A percentile compares a stretch with the other conserved stretches of the same genome.
Conservation (phyloP, 2,329 filamentous ascomycete species). For the Aureobasidium sp. region DNA sequence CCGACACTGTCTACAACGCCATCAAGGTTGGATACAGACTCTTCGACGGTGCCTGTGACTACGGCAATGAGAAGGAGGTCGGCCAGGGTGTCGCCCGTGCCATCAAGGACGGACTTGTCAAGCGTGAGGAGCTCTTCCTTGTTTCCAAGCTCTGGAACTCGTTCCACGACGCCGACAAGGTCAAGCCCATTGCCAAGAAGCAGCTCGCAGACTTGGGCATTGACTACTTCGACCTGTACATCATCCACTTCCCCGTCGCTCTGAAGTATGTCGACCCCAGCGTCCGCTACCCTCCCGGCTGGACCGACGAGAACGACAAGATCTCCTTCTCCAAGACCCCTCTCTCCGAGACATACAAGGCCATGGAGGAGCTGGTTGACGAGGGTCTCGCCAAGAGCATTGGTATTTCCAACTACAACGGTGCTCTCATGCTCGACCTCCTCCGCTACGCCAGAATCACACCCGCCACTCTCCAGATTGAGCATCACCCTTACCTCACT, state of each 20-base stretch:
- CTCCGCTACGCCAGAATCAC: conserved; percentile 67
- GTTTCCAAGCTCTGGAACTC: conserved; percentile 91
- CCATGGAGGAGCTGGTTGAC: conserved; percentile 67
- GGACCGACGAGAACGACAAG: conserved; percentile 56
- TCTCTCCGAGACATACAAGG: conserved; percentile 74
- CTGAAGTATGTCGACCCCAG: conserved; percentile 76
- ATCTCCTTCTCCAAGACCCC: conserved; percentile 58
- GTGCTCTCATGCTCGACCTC: conserved; percentile 67
- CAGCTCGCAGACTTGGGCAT: conserved; percentile 76
- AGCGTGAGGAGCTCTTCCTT: conserved; percentile 82
- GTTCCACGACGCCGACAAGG: conserved; percentile 73
- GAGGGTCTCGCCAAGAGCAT: conserved; percentile 63
- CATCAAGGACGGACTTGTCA: conserved; percentile 72
- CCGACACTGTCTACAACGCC: conserved; percentile 69
- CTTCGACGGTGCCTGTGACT: conserved; percentile 58
- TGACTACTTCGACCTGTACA: conserved; percentile 84
- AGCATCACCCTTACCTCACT: conserved; percentile 83
- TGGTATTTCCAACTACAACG: conserved; percentile 77
- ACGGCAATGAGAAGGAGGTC: conserved; percentile 73
- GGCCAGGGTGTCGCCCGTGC: conserved; percentile 70
- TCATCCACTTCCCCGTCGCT: conserved; percentile 83
- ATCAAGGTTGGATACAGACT: conserved; percentile 54
- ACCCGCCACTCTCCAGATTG: conserved; percentile 74
- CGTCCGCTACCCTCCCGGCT: conserved; percentile 72
- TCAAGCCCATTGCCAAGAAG: conserved; percentile 65